phyloP scores from a whole-genome alignment of 805 yeast genomes.

The Tetrapisispora taiwanensis region DNA sequence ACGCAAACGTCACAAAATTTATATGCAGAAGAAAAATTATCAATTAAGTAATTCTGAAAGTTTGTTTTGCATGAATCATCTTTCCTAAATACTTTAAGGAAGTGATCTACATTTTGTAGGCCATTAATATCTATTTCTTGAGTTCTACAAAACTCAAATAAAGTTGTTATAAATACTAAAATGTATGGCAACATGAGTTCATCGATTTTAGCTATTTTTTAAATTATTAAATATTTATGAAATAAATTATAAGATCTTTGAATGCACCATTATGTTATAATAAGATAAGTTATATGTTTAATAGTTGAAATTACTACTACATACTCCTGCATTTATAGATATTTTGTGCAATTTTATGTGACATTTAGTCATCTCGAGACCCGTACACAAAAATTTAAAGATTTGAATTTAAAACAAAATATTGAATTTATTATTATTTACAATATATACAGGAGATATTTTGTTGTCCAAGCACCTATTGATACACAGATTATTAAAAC shows the following conservation, averaged over 20 bases:
- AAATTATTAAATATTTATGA: too few species aligned
- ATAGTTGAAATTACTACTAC: too few species aligned
- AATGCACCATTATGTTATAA: too few species aligned
- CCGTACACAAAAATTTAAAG: neutral
- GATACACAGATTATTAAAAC: neutral
- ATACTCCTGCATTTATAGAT: too few species aligned
- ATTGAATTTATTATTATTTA: neutral
- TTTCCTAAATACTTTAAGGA: neutral
- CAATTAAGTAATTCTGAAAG: neutral
- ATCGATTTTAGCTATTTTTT: neutral
- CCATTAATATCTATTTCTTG: neutral
- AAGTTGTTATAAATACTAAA: neutral
- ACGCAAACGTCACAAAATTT: conserved; percentile 1
- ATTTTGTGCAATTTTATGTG: too few species aligned
- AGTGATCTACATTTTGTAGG: too few species aligned
- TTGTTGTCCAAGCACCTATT: neutral
- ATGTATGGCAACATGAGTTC: neutral
- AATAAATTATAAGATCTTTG: too few species aligned
- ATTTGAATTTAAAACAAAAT: too few species aligned
- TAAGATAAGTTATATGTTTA: too few species aligned
- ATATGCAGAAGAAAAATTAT: neutral
- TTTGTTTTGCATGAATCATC: neutral
- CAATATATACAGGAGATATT: conserved; percentile 1
- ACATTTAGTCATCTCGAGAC: too few species aligned
- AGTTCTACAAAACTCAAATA: neutral